Base-by-base conservation (phyloP, 352 stramenopile genomes). In the Globisporangium paddicum region DNA sequence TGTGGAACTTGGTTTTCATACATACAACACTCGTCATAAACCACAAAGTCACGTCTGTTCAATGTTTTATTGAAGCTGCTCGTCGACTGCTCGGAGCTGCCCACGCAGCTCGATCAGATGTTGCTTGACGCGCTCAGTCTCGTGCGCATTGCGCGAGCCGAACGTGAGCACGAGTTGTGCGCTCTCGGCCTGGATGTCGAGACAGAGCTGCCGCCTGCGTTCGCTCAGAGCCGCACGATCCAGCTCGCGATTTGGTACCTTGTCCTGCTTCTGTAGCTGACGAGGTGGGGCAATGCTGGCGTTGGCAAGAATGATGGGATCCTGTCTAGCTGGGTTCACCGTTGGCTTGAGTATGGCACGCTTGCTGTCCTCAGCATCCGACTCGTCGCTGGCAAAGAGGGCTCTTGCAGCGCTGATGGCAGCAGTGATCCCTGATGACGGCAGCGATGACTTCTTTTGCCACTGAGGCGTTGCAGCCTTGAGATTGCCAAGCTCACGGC, bases 101-200 rank as follows among this genome's bases (percentile, higher is more conserved):
- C 1, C 30, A 21, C 60, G 60, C 55, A 63, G 18, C 18, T 63
- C 26, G 5, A 57, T 58, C 46, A 68, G 57, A 11, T 37, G 45
- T 21, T 63, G 57, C 57, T 68, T 60, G 34, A 64, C 49, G 26
- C 56, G 41, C 14, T 58, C 55, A 8, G 41, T 60, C 54, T 65
- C 45, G 30, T 52, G 47, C 19, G 62, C 40, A 32, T 65, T 61
- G n/a, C 38, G 47, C 13, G 42, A 51, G 25, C 67, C 60, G 56
- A 73, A 69, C 8, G 59, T 67, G 42, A 86, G 48, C 38, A 80
- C 71, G 19, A 83, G 64, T 30, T 73, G 68, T 47, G 75, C 73
- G 50, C 73, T 86, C 55, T 68, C 73, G 2, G 67, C 63, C 30
- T 86, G 75, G 48, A 86, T 81, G 38, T 86, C 75, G 1, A 86